Percentiles rank a stretch among this genome's conserved stretches.
These are phyloP conservation scores for Talaromyces sp. DNA, from an alignment of 2,329 filamentous ascomycete genomes.

Conservation along the genomic window DNA sequence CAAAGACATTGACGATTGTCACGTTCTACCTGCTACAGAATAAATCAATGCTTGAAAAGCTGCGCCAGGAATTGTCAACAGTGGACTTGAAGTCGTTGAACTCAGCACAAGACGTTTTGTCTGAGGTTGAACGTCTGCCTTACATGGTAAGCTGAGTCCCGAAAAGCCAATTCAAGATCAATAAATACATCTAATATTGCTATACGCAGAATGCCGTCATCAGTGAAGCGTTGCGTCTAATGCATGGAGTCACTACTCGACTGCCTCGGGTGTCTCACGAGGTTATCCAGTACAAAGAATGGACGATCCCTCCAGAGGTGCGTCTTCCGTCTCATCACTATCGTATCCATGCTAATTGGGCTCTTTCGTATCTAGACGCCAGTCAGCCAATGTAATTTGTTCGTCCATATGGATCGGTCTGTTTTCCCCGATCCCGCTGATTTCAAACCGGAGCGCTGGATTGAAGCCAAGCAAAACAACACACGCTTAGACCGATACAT, in stretches of 20 bases:
- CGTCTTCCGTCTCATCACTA: background rate
- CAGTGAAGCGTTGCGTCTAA: constrained; percentile 34
- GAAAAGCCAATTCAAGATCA: background rate
- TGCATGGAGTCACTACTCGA: constrained; percentile 30
- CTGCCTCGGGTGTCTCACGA: constrained; percentile 31
- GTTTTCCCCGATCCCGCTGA: constrained; percentile 36
- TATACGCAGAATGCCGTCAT: constrained; percentile 29
- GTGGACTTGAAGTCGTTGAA: constrained; percentile 24
- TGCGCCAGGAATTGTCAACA: constrained; percentile 30
- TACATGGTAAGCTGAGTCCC: constrained; percentile 31
- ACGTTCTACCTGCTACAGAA: constrained; percentile 31
- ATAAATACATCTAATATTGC: background rate
- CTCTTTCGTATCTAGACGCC: constrained; percentile 25
- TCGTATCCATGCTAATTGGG: background rate
- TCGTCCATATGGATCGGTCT: constrained; percentile 35
- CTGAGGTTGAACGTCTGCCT: constrained; percentile 37
- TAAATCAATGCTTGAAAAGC: constrained; percentile 18
- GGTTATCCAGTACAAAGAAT: constrained; percentile 31
- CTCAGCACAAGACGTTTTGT: constrained; percentile 24
- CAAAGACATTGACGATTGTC: constrained; percentile 29
- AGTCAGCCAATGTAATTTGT: constrained; percentile 38
- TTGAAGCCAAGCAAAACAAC: constrained; percentile 30
- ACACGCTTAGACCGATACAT: constrained; percentile 36
- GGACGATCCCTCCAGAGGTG: constrained; percentile 29
- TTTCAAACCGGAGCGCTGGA: constrained; percentile 41